Base-by-base conservation (phyloP, 2,329 filamentous ascomycete species). In the Geosmithia putterillii region DNA sequence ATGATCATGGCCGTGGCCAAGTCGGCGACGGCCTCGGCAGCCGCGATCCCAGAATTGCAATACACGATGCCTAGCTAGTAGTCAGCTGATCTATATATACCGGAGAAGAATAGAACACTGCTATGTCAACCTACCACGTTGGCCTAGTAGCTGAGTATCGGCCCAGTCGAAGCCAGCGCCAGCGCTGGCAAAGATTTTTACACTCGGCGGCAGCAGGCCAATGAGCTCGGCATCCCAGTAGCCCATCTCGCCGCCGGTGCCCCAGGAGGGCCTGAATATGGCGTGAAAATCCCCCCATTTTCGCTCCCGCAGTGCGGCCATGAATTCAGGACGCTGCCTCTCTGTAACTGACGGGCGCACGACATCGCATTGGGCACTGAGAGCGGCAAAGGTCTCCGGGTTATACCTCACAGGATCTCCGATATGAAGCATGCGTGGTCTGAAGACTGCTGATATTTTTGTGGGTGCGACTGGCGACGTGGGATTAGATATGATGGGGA, bases 11-110 rank as follows among this genome's bases (percentile, higher is more conserved):
- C 79, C 35, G 85, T 67, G n/a, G 80, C 76, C 47, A 83, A 76
- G 57, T 87, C 83, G 42, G 82, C 81, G 2, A 86, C 82, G 4
- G 81, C 76, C 52, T 87, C 83, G 7, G 79, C 79, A 32, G 80
- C 81, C 0, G 82, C 81, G 2, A 77, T 70, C 2, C 81, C 81
- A 3, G 77, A 73, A 60, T 87, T 86, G 66, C 82, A 86, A 62
- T 86, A 87, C 18, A 39, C 15, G 37, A 39, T 39, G 19, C 19
- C 37, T 39, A 21, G 37, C 18, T 8, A 21, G 3, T 12, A 10
- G 36, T 38, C 36, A 38, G 18, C 19, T 7, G 34, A 7, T 7
- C 34, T 18, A 25, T 42, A 35, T 35, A 17, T 36, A 14, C 7
- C 9, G 10, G 19, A 19, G 32, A 19, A 20, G 34, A 17, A 25